A percentile compares a stretch with the other conserved stretches of the same genome.
Evolutionary conservation across 768 basidiomycete species (phyloP).

Genomic region (Auricularia sp.): DNA sequence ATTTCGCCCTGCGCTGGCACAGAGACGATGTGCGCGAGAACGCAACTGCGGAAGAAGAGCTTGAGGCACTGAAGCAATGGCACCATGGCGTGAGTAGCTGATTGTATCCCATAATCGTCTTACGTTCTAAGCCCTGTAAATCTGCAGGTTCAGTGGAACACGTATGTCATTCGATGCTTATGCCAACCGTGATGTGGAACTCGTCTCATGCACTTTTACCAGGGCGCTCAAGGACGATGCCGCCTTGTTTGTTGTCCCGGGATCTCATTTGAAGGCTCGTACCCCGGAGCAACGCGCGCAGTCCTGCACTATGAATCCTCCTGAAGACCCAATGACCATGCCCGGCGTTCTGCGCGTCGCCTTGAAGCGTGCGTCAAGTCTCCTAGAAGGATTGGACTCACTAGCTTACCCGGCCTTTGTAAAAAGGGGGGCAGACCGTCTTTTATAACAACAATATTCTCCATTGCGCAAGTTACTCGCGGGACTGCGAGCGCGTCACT

Average conservation of each 20-base stretch:
- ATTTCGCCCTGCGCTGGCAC: constrained; percentile 73
- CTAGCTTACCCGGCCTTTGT: background rate
- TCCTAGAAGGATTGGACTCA: background rate
- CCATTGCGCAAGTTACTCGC: constrained; percentile 59
- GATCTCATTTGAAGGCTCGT: constrained; percentile 50
- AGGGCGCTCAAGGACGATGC: constrained; percentile 61
- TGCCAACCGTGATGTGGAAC: background rate
- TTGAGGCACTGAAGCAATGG: constrained; percentile 44
- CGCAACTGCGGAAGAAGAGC: constrained; percentile 52
- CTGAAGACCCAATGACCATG: constrained; percentile 54
- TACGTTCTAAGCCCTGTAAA: background rate
- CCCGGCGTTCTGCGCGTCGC: constrained; percentile 50
- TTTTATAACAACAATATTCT: constrained; percentile 77
- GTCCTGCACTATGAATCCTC: constrained; percentile 43
- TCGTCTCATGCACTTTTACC: background rate
- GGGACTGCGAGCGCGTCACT: constrained; percentile 43
- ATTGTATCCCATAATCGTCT: background rate
- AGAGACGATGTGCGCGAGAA: constrained; percentile 61
- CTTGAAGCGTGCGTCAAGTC: constrained; percentile 38
- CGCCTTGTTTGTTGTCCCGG: constrained; percentile 63
- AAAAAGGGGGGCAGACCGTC: constrained; percentile 59
- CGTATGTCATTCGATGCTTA: constrained; percentile 34
- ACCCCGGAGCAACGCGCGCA: constrained; percentile 47
- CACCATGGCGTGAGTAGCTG: constrained; percentile 51
- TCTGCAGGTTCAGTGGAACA: constrained; percentile 71